These are phyloP conservation scores for Suillus cothurnatus DNA, from an alignment of 768 basidiomycete genomes.

Conservation along the genomic window DNA sequence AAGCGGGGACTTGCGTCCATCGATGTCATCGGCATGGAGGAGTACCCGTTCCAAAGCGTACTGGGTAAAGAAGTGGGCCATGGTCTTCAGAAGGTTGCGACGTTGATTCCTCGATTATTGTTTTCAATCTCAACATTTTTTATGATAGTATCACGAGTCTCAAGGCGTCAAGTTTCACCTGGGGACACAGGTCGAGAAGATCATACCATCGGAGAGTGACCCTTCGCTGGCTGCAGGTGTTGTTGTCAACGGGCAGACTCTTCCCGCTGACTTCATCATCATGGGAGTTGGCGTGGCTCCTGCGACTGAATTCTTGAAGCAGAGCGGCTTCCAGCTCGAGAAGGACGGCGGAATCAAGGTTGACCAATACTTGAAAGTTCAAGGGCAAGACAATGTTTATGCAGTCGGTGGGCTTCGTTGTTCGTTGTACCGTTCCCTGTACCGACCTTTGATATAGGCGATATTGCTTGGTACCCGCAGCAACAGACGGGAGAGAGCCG, in stretches of 20 bases:
- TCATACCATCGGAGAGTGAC: constrained; percentile 57
- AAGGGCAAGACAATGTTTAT: constrained; percentile 54
- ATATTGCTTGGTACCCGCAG: constrained; percentile 82
- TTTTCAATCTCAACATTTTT: not conserved
- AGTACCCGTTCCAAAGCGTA: constrained; percentile 77
- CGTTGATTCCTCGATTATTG: constrained; percentile 6
- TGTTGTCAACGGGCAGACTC: constrained; percentile 59
- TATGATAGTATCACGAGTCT: constrained; percentile 67
- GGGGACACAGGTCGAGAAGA: constrained; percentile 65
- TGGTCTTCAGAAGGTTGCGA: constrained; percentile 68
- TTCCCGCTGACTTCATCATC: constrained; percentile 77
- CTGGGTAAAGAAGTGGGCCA: constrained; percentile 81
- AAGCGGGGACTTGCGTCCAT: constrained; percentile 80
- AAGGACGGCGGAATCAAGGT: constrained; percentile 78
- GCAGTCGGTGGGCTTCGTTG: constrained; percentile 56
- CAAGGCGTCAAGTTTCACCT: constrained; percentile 88
- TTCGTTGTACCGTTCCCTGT: constrained; percentile 3
- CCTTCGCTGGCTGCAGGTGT: constrained; percentile 62
- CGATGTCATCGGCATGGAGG: constrained; percentile 83
- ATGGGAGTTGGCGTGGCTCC: constrained; percentile 89
- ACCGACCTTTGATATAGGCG: constrained; percentile 43
- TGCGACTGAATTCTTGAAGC: constrained; percentile 77
- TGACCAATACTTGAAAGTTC: constrained; percentile 70
- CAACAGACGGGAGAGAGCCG: constrained; percentile 47
- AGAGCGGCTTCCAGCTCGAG: constrained; percentile 69